A percentile compares a stretch with the other conserved stretches of the same genome.
phyloP scores from a whole-genome alignment of 345 rosid species.

The Eutrema yunnanense region DNA sequence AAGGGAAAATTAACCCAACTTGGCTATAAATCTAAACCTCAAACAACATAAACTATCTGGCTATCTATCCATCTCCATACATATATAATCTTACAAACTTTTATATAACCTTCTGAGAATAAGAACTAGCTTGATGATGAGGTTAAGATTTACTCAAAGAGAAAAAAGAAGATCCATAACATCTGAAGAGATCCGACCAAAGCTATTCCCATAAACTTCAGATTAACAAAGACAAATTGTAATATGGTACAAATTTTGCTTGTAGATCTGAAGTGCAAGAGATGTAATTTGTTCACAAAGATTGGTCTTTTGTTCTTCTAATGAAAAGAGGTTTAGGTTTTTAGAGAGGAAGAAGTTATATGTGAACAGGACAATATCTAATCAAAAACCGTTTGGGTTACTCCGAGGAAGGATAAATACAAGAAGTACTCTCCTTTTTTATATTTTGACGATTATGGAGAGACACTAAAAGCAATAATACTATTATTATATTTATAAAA shows the following conservation, averaged over 20 bases:
- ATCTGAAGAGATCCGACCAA: constrained; percentile 20
- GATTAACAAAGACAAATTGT: neutral
- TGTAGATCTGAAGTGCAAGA: constrained; percentile 15
- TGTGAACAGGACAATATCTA: constrained; percentile 28
- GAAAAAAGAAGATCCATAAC: constrained; percentile 5
- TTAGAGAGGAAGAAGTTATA: constrained; percentile 17
- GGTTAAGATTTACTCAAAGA: neutral
- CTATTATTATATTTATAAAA: neutral
- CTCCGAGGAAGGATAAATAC: constrained; percentile 23
- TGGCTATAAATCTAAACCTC: constrained; percentile 24
- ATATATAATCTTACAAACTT: neutral
- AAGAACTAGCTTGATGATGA: constrained; percentile 8
- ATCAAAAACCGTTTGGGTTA: constrained; percentile 29
- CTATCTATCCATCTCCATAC: constrained; percentile 13
- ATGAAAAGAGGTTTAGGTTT: constrained; percentile 3
- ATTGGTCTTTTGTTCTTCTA: constrained; percentile 18
- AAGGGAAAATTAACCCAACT: constrained; percentile 23
- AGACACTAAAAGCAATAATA: neutral
- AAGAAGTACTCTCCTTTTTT: constrained; percentile 13
- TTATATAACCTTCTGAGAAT: neutral
- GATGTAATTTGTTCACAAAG: neutral
- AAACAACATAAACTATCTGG: constrained; percentile 36
- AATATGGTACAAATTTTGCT: neutral
- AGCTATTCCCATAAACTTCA: constrained; percentile 2
- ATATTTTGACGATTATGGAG: constrained; percentile 5